phyloP scores from a whole-genome alignment of 495 filamentous ascomycete species.

The Penicillium waksmanii region DNA sequence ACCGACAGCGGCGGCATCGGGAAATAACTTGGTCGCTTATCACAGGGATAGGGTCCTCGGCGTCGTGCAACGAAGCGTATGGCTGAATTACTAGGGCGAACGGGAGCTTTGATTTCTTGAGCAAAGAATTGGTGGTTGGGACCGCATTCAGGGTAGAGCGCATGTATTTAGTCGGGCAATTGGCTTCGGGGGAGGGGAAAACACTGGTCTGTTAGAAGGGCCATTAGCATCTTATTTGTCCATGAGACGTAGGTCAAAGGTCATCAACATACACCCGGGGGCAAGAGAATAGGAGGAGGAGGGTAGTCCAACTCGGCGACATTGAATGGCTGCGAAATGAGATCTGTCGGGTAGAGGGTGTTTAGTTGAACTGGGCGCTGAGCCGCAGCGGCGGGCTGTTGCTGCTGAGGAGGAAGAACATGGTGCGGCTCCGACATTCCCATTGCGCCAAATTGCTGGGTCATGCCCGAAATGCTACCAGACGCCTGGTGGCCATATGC shows the following conservation, averaged over 20 bases:
- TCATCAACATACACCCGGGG: constrained; percentile 75
- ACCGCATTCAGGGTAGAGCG: constrained; percentile 93
- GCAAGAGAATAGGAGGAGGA: constrained; percentile 87
- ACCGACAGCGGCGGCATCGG: constrained; percentile 89
- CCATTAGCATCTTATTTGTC: constrained; percentile 31
- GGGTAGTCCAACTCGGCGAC: constrained; percentile 89
- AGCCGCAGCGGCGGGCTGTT: constrained; percentile 40
- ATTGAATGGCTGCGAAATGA: constrained; percentile 91
- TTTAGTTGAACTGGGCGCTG: constrained; percentile 69
- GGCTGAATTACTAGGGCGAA: constrained; percentile 97
- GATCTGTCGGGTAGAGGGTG: constrained; percentile 87
- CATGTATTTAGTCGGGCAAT: constrained; percentile 92
- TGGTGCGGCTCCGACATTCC: constrained; percentile 64
- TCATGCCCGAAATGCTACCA: constrained; percentile 70
- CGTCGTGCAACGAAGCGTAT: constrained; percentile 88
- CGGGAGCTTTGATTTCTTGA: constrained; percentile 95
- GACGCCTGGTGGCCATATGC: constrained; percentile 62
- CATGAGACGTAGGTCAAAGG: neutral
- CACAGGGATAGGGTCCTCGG: constrained; percentile 87
- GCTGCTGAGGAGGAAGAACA: constrained; percentile 56
- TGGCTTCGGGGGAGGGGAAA: constrained; percentile 88
- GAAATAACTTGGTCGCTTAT: constrained; percentile 97
- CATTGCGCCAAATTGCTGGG: constrained; percentile 84
- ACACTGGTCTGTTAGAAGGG: constrained; percentile 70
- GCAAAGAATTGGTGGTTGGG: constrained; percentile 84